phyloP scores from a whole-genome alignment of 2,329 filamentous ascomycete species.

The Gremmenia infestans region DNA sequence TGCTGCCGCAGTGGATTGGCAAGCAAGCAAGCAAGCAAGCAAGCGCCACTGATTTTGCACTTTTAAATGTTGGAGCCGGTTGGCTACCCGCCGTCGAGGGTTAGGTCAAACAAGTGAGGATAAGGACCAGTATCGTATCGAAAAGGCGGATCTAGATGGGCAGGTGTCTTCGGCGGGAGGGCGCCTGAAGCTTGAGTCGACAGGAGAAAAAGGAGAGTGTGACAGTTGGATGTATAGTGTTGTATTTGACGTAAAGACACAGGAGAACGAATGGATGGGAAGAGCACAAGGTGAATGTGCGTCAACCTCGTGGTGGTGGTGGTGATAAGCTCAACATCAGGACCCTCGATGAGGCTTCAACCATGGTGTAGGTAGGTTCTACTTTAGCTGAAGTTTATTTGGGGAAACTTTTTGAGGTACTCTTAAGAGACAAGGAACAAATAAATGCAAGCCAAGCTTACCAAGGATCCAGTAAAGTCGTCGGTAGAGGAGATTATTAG shows the following conservation, averaged over 20 bases:
- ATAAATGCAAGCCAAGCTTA: too few relatives aligned
- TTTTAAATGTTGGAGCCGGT: too few relatives aligned
- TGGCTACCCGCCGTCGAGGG: background rate
- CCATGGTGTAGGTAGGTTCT: background rate
- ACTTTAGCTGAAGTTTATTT: background rate
- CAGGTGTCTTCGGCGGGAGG: too few relatives aligned
- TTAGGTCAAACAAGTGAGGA: background rate
- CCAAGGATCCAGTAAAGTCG: background rate
- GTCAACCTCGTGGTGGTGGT: background rate
- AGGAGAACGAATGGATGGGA: background rate
- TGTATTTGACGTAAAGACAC: background rate
- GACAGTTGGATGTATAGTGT: background rate
- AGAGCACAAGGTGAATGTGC: background rate
- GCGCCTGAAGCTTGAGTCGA: background rate
- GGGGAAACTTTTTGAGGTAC: background rate
- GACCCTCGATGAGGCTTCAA: too few relatives aligned
- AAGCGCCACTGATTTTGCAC: background rate
- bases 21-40: background rate
- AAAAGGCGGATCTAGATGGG: background rate
- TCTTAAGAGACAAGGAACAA: background rate
- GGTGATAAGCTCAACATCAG: too few relatives aligned
- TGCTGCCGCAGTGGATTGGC: conserved; percentile 12
- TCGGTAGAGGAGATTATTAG: background rate
- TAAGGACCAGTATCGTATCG: too few relatives aligned
- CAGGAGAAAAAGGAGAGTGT: background rate